These are phyloP conservation scores for Halophytophthora batemanensis DNA, from an alignment of 352 stramenopile species.

Conservation along the genomic window DNA sequence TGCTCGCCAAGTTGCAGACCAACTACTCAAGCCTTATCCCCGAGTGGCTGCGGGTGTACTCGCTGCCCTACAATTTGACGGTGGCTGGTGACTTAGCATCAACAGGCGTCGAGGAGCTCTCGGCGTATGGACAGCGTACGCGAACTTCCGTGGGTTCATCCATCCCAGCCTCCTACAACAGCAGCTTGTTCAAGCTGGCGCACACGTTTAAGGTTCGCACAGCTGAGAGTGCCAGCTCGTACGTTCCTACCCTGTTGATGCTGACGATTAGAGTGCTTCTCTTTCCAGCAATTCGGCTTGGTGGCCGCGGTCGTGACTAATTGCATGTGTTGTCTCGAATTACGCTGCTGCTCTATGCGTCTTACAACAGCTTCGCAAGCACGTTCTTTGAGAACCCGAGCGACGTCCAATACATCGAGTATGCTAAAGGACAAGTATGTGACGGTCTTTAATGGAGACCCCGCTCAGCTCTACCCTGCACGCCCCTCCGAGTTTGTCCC, in stretches of 20 bases:
- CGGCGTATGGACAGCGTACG: conserved; percentile 19
- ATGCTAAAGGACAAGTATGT: conserved; percentile 29
- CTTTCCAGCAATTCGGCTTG: background rate
- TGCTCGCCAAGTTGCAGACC: conserved; percentile 44
- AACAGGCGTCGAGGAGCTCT: conserved; percentile 31
- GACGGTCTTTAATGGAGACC: too few relatives aligned
- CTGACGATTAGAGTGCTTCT: too few relatives aligned
- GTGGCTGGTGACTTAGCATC: conserved; percentile 40
- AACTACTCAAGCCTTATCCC: conserved; percentile 38
- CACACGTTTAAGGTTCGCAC: too few relatives aligned
- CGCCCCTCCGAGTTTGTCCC: background rate
- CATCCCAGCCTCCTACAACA: too few relatives aligned
- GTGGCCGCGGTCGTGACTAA: background rate
- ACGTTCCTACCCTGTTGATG: too few relatives aligned
- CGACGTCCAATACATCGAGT: conserved; percentile 42
- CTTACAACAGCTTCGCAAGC: conserved; percentile 53
- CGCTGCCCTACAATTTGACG: conserved; percentile 61
- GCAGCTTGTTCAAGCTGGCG: too few relatives aligned
- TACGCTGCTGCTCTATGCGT: too few relatives aligned
- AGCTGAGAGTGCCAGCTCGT: too few relatives aligned
- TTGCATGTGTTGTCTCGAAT: background rate
- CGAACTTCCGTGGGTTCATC: too few relatives aligned
- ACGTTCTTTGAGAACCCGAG: conserved; percentile 50
- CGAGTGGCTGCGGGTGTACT: conserved; percentile 59
- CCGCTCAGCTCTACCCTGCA: background rate